Percentiles rank a stretch among this genome's conserved stretches.
These are phyloP conservation scores for Pisolithus orientalis DNA, from an alignment of 768 basidiomycete genomes.

Conservation along the genomic window DNA sequence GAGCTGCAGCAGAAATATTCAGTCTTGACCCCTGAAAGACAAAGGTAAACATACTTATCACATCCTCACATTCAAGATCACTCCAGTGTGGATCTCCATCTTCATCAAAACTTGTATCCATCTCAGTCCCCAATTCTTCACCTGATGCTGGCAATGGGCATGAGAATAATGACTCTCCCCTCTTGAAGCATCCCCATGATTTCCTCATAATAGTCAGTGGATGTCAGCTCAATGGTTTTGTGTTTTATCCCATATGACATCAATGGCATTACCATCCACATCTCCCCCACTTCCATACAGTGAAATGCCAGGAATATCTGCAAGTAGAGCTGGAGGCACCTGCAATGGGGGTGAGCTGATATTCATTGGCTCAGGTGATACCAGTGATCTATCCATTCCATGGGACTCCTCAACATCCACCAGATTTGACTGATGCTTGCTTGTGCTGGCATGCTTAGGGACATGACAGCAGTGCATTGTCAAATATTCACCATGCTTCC, in stretches of 20 bases:
- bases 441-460: neutral
- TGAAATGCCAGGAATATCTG: too few species aligned
- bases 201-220: slow-evolving; percentile 11
- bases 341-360: neutral
- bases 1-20: neutral
- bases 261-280: neutral
- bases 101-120: neutral
- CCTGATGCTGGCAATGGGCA: slow-evolving; percentile 1
- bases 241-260: neutral
- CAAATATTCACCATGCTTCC: neutral
- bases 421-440: neutral
- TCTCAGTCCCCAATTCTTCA: slow-evolving; percentile 6
- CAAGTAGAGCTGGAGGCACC: too few species aligned
- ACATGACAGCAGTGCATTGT: neutral
- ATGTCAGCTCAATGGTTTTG: slow-evolving; percentile 7
- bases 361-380: neutral
- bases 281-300: neutral
- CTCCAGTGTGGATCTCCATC: neutral
- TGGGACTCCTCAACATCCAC: neutral
- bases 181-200: slow-evolving; percentile 1
- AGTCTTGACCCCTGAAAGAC: neutral
- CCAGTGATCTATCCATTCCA: neutral
- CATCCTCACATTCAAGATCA: neutral
- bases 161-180: slow-evolving; percentile 1
- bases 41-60: neutral